Evolutionary conservation across 2,329 filamentous ascomycete species (phyloP).

Genomic region (Fusarium decemcellulare): DNA sequence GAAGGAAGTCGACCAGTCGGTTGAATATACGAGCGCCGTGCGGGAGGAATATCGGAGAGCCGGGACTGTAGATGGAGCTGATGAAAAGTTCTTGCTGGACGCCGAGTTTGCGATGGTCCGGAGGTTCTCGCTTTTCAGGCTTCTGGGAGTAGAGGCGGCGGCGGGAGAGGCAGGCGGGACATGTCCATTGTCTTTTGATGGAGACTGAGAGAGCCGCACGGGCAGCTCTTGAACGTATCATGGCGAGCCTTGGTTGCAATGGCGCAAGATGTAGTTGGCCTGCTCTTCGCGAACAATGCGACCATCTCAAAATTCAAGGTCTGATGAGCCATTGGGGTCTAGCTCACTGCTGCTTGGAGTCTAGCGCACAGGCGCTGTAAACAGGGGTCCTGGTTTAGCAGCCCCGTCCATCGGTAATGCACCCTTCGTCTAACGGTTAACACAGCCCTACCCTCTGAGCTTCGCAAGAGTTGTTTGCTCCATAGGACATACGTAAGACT

Average conservation of each 20-base stretch:
- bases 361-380: slow-evolving; percentile 33
- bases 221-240: slow-evolving; percentile 49
- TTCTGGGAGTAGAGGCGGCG: slow-evolving; percentile 51
- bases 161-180: slow-evolving; percentile 48
- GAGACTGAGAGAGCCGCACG: slow-evolving; percentile 36
- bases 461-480: neutral
- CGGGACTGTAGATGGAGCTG: slow-evolving; percentile 84
- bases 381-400: slow-evolving; percentile 37
- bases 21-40: slow-evolving; percentile 88
- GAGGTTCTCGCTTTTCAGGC: slow-evolving; percentile 50
- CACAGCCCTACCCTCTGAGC: slow-evolving; percentile 5
- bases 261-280: slow-evolving; percentile 16
- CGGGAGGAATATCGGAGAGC: slow-evolving; percentile 87
- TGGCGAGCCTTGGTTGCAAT: slow-evolving; percentile 39
- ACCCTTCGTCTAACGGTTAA: slow-evolving; percentile 31
- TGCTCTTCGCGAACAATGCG: slow-evolving; percentile 16
- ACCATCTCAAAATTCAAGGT: slow-evolving; percentile 29
- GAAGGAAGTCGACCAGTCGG: slow-evolving; percentile 84
- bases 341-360: slow-evolving; percentile 45
- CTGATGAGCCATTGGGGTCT: neutral
- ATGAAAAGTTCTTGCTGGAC: slow-evolving; percentile 83
- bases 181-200: slow-evolving; percentile 49
- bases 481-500: no score
- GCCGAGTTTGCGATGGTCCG: slow-evolving; percentile 74
- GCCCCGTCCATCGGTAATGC: slow-evolving; percentile 19